phyloP scores from a whole-genome alignment of 2,329 filamentous ascomycete species.

The Fusarium udum region DNA sequence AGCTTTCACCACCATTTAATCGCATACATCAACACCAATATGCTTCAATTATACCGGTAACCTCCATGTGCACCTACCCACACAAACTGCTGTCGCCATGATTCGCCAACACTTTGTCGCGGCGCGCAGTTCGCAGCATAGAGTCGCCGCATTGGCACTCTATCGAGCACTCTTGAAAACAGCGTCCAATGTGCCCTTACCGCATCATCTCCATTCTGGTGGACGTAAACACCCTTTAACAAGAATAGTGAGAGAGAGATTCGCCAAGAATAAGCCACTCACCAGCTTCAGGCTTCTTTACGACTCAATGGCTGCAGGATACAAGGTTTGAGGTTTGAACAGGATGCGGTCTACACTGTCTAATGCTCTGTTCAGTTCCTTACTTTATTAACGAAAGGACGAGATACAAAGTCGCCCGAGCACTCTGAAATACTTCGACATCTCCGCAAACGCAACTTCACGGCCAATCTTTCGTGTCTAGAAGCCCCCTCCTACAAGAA shows the following conservation, averaged over 20 bases:
- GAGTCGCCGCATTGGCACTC: constrained; percentile 71
- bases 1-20: background rate
- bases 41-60: constrained; percentile 13
- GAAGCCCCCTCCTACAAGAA: background rate
- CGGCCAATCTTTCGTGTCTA: constrained; percentile 36
- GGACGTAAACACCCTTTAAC: constrained; percentile 56
- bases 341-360: background rate
- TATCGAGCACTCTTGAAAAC: constrained; percentile 75
- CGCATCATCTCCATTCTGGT: constrained; percentile 51
- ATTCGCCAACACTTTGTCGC: constrained; percentile 54
- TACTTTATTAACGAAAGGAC: constrained; percentile 51
- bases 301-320: constrained; percentile 72
- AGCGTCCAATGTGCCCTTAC: constrained; percentile 62
- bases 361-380: constrained; percentile 50
- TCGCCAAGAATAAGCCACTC: constrained; percentile 67
- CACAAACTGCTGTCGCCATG: constrained; percentile 33
- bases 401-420: constrained; percentile 51
- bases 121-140: constrained; percentile 62
- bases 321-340: constrained; percentile 59
- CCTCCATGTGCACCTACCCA: background rate
- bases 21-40: background rate
- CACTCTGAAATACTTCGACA: constrained; percentile 54
- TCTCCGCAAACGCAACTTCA: constrained; percentile 47
- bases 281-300: constrained; percentile 69
- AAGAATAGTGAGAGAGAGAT: constrained; percentile 68